phyloP scores from a whole-genome alignment of 2,329 filamentous ascomycete species.

The Fusarium burgessii region DNA sequence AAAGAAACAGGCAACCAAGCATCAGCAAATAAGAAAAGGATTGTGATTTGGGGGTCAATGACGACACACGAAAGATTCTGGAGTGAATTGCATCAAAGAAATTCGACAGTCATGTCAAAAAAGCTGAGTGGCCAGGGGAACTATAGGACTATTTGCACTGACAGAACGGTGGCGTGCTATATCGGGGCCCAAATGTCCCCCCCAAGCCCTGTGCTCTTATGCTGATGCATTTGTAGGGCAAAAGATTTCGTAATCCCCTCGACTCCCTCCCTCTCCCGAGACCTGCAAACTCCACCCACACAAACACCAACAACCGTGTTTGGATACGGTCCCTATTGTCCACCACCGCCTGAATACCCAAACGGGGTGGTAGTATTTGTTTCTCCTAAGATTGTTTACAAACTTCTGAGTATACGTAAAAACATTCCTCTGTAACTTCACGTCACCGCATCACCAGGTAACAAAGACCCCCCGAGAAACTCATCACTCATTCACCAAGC shows the following conservation, averaged over 20 bases:
- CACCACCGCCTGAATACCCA: not conserved
- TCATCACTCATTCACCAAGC: not conserved
- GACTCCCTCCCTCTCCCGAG: not conserved
- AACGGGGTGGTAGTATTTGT: not conserved
- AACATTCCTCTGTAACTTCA: not conserved
- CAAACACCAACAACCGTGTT: not conserved
- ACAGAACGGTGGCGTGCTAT: not conserved
- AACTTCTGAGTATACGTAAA: not conserved
- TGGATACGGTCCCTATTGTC: not conserved
- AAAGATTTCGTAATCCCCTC: not conserved
- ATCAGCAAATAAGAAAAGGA: too few relatives aligned
- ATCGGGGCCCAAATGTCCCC: fast-evolving
- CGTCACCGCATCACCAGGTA: too few relatives aligned
- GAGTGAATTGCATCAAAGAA: fast-evolving
- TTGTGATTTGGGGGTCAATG: fast-evolving
- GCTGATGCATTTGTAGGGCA: not conserved
- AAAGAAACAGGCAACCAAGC: fast-evolving
- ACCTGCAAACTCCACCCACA: not conserved
- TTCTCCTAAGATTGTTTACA: not conserved
- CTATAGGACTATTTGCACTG: not conserved
- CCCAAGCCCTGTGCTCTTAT: not conserved
- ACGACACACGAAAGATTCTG: fast-evolving
- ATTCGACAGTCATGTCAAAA: not conserved
- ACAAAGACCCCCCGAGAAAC: not conserved
- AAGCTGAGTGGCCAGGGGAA: not conserved